A percentile compares a stretch with the other conserved stretches of the same genome.
Conservation (phyloP, 306 rosid genomes). For the Acmispon strigosus region DNA sequence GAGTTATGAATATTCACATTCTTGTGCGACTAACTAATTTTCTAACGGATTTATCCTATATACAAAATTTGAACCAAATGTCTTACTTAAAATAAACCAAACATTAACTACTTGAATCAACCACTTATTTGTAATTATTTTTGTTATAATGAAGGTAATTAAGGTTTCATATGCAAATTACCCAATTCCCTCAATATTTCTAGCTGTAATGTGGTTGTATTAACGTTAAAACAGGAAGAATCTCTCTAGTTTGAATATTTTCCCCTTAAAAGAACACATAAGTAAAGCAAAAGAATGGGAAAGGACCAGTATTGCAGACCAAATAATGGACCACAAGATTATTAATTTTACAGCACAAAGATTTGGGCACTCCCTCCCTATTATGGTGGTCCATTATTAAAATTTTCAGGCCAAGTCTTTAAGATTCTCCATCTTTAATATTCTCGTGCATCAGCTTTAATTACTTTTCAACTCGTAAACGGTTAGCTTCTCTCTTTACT, state of each 20-base stretch:
- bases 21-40: no score
- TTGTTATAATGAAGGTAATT: no score
- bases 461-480: background rate
- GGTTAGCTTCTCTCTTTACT: background rate
- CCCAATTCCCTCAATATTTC: no score
- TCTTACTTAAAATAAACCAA: no score
- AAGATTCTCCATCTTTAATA: conserved; percentile 20
- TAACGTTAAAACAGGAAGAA: background rate
- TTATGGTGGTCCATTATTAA: conserved; percentile 45
- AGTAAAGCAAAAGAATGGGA: conserved; percentile 6
- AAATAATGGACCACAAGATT: conserved; percentile 53
- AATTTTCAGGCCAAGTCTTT: conserved; percentile 16
- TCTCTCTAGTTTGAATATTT: background rate
- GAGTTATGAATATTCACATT: no score
- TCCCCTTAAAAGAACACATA: background rate
- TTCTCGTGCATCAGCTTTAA: conserved; percentile 22
- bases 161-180: no score
- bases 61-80: no score
- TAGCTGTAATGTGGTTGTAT: no score
- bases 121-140: no score
- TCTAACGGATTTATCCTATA: no score
- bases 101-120: no score
- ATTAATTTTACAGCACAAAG: conserved; percentile 43
- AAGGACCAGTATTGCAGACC: conserved; percentile 21
- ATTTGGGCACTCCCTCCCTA: conserved; percentile 27